These are phyloP conservation scores for Alternaria postmessia DNA, from an alignment of 2,329 filamentous ascomycete species.

Conservation along the genomic window DNA sequence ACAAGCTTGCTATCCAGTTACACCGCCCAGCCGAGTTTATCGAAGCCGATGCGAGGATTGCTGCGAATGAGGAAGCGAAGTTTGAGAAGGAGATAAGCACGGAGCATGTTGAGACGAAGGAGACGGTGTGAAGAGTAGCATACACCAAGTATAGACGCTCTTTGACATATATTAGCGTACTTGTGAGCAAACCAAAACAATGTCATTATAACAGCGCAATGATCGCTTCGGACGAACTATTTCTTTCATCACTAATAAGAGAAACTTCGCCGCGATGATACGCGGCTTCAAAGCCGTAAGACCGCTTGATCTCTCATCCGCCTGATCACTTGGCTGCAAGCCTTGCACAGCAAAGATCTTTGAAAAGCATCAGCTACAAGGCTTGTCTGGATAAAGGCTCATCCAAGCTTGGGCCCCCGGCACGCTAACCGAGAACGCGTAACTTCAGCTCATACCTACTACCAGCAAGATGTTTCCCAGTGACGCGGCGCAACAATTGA, in stretches of 20 bases:
- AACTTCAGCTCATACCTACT: background rate
- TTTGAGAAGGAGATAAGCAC: slow-evolving; percentile 22
- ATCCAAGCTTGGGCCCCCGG: background rate
- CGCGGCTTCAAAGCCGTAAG: background rate
- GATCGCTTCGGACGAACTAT: background rate
- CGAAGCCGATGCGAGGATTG: slow-evolving; percentile 55
- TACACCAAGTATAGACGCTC: no score
- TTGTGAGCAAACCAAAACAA: background rate
- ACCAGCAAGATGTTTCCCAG: background rate
- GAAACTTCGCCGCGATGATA: background rate
- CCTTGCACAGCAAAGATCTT: background rate
- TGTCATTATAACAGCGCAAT: background rate
- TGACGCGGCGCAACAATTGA: background rate
- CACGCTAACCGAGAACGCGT: slow-evolving; percentile 1
- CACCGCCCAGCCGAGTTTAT: slow-evolving; percentile 59
- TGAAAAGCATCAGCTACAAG: background rate
- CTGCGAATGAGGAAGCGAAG: slow-evolving; percentile 20
- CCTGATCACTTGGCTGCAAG: background rate
- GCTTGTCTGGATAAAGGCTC: slow-evolving; percentile 3
- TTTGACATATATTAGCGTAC: background rate
- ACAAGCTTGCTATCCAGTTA: slow-evolving; percentile 58
- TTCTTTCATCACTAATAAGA: background rate
- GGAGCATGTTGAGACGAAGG: slow-evolving; percentile 36
- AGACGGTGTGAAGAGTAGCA: slow-evolving; percentile 25
- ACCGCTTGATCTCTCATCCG: slow-evolving; percentile 1